Evolutionary conservation across 2,329 filamentous ascomycete genomes (phyloP).

Genomic region (Penicillium freii): DNA sequence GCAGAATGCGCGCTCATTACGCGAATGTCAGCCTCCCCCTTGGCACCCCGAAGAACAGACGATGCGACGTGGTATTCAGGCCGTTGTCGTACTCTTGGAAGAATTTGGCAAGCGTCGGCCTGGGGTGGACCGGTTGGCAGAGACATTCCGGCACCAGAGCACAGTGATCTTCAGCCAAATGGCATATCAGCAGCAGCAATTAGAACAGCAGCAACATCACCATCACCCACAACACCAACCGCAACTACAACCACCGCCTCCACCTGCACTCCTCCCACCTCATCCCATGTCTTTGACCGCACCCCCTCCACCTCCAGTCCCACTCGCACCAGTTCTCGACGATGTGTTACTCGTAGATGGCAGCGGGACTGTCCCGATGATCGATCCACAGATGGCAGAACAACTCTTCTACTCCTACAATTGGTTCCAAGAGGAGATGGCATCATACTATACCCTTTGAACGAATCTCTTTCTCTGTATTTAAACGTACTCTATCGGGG

Average conservation of each 20-base stretch:
- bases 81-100: constrained; percentile 37
- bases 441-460: constrained; percentile 40
- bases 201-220: constrained; percentile 22
- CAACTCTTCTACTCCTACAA: constrained; percentile 41
- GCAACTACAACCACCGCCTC: constrained; percentile 5
- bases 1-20: constrained; percentile 37
- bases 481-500: not conserved
- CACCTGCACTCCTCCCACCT: constrained; percentile 16
- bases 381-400: constrained; percentile 39
- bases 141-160: constrained; percentile 41
- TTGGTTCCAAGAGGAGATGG: constrained; percentile 43
- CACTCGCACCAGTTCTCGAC: constrained; percentile 35
- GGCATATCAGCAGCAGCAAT: constrained; percentile 35
- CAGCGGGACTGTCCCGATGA: constrained; percentile 31
- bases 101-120: constrained; percentile 40
- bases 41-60: constrained; percentile 39
- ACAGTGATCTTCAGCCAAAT: constrained; percentile 40
- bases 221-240: constrained; percentile 19
- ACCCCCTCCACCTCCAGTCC: constrained; percentile 25
- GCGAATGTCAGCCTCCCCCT: constrained; percentile 28
- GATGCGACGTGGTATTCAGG: constrained; percentile 39
- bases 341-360: constrained; percentile 36
- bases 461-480: constrained; percentile 11
- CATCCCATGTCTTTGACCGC: constrained; percentile 22
- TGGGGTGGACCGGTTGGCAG: constrained; percentile 38